Evolutionary conservation across 2,329 filamentous ascomycete genomes (phyloP), one percentile per base, ranked within the genome.

Genomic region (Plenodomus lindquistii): DNA sequence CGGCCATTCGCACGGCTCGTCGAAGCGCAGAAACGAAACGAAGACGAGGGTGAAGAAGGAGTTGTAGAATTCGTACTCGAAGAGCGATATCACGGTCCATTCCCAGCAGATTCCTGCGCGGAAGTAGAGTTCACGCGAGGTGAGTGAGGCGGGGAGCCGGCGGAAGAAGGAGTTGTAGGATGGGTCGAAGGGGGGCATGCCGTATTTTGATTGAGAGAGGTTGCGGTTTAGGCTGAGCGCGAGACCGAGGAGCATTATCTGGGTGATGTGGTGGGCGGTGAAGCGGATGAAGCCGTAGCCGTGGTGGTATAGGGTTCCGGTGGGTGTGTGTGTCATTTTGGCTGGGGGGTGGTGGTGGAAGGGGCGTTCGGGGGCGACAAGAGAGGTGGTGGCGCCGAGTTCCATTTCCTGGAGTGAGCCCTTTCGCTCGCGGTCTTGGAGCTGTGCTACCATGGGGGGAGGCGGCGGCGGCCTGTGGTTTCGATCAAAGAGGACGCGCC

Each of bases 61-160:
- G 49, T 62, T 50, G 40, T 47, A 38, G 0, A 39, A 4, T 3
- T 52, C 49, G 50, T 61, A 62, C 5, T 52, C 31, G 15, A 53
- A 48, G 35, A 55, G 48, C n/a, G 52, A 50, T 20, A 37, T 40
- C 2, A 61, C 18, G 44, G 48, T 56, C 43, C 52, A 53, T 11
- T 55, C 42, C 24, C 56, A 48, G 0, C 42, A 37, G 37, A 48
- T 45, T 3, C 37, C 24, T 13, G 49, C 24, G 16, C 51, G 49
- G 17, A 13, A 31, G 37, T 17, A 48, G 3, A 56, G 6, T 15
- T 52, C 48, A 2, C 19, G 16, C 15, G 27, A 20, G 43, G 41
- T 18, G 16, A 52, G 34, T 5, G 50, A 50, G 2, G 18, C 11
- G n/a, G 52, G 46, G 2, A 56, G 19, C 8, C 44, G 49, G 2